These are phyloP conservation scores for Aspergillus udagawae DNA, from an alignment of 2,329 filamentous ascomycete species.

Conservation along the genomic window DNA sequence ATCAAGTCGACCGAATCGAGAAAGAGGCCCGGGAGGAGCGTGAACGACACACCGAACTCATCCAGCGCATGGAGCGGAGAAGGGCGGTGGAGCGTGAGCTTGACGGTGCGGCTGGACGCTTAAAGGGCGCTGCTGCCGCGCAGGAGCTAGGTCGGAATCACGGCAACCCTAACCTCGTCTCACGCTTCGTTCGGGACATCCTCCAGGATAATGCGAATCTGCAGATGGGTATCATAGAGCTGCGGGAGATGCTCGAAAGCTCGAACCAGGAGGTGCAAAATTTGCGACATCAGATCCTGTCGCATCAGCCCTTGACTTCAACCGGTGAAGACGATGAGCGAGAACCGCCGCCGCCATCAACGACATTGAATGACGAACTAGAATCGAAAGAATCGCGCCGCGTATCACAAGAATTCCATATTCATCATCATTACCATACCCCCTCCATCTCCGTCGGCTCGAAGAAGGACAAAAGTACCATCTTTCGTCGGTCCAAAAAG, in stretches of 20 bases:
- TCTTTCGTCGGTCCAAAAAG: conserved; percentile 63
- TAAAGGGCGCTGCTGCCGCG: conserved; percentile 75
- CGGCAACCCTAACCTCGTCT: conserved; percentile 68
- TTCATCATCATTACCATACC: conserved; percentile 91
- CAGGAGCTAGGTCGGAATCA: conserved; percentile 60
- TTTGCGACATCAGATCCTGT: conserved; percentile 73
- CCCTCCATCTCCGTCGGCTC: conserved; percentile 46
- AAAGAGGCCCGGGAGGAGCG: conserved; percentile 74
- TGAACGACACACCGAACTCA: conserved; percentile 74
- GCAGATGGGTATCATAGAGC: conserved; percentile 84
- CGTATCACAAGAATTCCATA: conserved; percentile 73
- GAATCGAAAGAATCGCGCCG: conserved; percentile 47
- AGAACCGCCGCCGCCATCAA: conserved; percentile 32
- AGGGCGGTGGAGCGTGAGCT: conserved; percentile 78
- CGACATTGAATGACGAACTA: conserved; percentile 69
- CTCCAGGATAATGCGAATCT: conserved; percentile 92
- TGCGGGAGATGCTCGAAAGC: conserved; percentile 82
- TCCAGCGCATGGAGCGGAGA: conserved; percentile 78
- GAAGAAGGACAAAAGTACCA: conserved; percentile 52
- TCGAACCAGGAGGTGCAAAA: conserved; percentile 93
- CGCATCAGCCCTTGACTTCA: conserved; percentile 65
- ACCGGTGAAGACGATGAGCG: conserved; percentile 21
- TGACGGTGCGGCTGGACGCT: conserved; percentile 69
- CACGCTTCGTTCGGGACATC: conserved; percentile 92
- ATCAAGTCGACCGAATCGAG: conserved; percentile 86